Evolutionary conservation across 2,329 filamentous ascomycete genomes (phyloP).

Genomic region (Esteya vermicola): DNA sequence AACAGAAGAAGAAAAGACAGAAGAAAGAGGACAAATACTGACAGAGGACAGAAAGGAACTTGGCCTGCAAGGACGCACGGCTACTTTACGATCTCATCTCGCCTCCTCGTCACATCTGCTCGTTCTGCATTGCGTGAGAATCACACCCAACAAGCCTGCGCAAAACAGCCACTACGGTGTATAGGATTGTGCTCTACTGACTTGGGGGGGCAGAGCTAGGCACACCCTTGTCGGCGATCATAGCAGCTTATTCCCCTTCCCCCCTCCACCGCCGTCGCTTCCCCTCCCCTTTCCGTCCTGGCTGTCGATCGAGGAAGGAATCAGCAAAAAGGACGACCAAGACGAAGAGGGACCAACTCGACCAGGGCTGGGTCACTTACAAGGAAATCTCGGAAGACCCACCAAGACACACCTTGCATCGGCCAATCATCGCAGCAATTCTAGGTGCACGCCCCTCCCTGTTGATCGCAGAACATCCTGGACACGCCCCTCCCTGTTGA

Average conservation of each 20-base stretch:
- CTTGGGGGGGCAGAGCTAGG: not conserved
- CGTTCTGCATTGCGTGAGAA: not conserved
- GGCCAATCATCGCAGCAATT: not conserved
- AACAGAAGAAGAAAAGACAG: not conserved
- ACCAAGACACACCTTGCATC: not conserved
- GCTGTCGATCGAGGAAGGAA: not conserved
- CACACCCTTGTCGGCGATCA: not conserved
- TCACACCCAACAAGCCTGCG: not conserved
- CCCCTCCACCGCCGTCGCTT: not conserved
- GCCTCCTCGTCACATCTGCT: not conserved
- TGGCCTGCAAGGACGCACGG: not conserved
- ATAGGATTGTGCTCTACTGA: not conserved
- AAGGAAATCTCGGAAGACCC: not conserved
- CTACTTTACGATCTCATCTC: not conserved
- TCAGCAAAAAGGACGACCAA: not conserved
- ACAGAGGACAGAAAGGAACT: not conserved
- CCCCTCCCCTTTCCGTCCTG: not conserved
- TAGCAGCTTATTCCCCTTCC: not conserved
- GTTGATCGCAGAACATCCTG: no score
- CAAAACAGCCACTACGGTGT: not conserved
- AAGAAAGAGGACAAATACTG: no score
- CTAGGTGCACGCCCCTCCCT: not conserved
- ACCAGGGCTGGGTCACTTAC: not conserved
- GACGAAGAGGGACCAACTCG: not conserved
- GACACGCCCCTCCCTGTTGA: not conserved